phyloP scores from a whole-genome alignment of 495 filamentous ascomycete genomes.

The Hypoxylon cercidicola region DNA sequence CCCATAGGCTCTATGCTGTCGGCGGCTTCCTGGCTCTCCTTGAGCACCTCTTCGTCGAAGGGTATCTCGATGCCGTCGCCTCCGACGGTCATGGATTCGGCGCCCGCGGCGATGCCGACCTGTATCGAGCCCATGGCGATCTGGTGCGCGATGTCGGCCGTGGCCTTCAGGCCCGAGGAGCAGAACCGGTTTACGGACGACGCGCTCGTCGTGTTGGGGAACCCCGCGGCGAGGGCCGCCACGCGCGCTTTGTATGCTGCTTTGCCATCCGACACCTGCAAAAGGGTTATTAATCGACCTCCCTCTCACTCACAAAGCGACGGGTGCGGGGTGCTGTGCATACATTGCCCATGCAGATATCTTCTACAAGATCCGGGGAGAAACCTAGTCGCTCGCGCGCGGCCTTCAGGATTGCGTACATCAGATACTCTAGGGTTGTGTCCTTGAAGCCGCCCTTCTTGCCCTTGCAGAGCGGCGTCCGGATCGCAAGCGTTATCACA shows the following conservation, averaged over 20 bases:
- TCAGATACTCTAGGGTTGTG: slow-evolving; percentile 85
- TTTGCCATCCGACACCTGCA: slow-evolving; percentile 83
- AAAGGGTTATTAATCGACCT: background rate
- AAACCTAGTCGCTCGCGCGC: slow-evolving; percentile 77
- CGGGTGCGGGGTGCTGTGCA: slow-evolving; percentile 43
- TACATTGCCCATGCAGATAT: slow-evolving; percentile 93
- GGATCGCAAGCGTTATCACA: slow-evolving; percentile 85
- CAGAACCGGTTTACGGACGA: slow-evolving; percentile 94
- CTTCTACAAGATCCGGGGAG: slow-evolving; percentile 86
- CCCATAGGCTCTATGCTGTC: slow-evolving; percentile 98
- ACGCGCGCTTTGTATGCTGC: slow-evolving; percentile 90
- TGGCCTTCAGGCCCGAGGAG: slow-evolving; percentile 93
- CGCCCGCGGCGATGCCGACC: slow-evolving; percentile 85
- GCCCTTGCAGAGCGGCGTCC: slow-evolving; percentile 82
- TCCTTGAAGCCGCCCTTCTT: slow-evolving; percentile 93
- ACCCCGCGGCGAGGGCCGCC: slow-evolving; percentile 88
- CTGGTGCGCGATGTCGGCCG: slow-evolving; percentile 92
- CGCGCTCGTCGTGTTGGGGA: slow-evolving; percentile 86
- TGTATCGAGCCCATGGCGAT: slow-evolving; percentile 85
- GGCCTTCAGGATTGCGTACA: slow-evolving; percentile 82
- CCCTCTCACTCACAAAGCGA: background rate
- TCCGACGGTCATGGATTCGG: slow-evolving; percentile 83
- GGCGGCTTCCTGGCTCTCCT: slow-evolving; percentile 74
- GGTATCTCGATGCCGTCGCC: slow-evolving; percentile 73
- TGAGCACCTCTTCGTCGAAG: slow-evolving; percentile 81